Conservation (phyloP, 352 stramenopile species). For the Blastocystis sp. region DNA sequence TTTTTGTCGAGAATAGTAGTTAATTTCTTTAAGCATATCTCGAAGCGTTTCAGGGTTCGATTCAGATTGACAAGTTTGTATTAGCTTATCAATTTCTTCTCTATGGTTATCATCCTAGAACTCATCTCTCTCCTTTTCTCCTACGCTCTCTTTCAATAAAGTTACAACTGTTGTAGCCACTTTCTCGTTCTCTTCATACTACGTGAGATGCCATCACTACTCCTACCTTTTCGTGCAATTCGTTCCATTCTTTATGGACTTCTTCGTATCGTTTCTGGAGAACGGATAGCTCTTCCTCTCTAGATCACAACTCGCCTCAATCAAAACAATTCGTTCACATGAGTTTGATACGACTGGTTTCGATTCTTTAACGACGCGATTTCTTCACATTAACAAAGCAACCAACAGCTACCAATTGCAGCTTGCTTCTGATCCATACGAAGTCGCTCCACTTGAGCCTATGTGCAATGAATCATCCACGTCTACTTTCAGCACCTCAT, state of each 20-base stretch:
- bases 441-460: not conserved
- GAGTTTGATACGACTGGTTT: not conserved
- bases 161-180: not conserved
- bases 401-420: not conserved
- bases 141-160: not conserved
- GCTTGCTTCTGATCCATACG: not conserved
- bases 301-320: not conserved
- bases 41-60: not conserved
- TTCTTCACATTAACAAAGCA: not conserved
- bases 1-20: conserved; percentile 31
- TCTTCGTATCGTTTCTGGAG: not conserved
- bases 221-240: not conserved
- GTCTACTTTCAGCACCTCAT: not conserved
- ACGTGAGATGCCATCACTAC: not conserved
- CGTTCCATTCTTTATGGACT: not conserved
- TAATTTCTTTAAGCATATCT: not conserved
- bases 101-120: not conserved
- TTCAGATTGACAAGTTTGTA: not conserved
- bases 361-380: not conserved
- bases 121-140: not conserved
- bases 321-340: not conserved
- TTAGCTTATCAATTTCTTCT: not conserved
- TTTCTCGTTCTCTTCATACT: conserved; percentile 14
- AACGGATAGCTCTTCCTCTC: not conserved
- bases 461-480: not conserved